Base-by-base conservation (phyloP, 345 rosid species). In the Melastoma malabathricum region DNA sequence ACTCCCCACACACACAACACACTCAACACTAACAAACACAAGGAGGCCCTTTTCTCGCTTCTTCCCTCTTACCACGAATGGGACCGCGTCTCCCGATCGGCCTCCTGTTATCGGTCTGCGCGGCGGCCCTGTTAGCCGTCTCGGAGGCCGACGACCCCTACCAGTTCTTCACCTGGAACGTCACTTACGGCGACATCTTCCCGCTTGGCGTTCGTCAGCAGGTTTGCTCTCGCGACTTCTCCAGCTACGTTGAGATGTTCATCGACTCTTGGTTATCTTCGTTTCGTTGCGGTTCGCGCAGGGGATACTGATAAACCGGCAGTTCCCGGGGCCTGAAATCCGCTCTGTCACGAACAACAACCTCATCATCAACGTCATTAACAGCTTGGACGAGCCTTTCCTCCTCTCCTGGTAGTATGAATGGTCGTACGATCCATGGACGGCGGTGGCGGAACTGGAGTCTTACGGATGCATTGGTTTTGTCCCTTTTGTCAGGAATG, bases 281-380 rank as follows among this genome's bases (percentile, higher is more conserved):
- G 38, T 5, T 31, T 31, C 6, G 38, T 31, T 5, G 38, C 1
- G 9, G 38, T 31, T 6, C 38, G 61, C n/a, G 76, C 71, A 90
- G 94, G 98, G 86, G 48, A 86, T 90, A 55, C 58, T 90, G 69
- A 86, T 90, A 43, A 86, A 90, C 49, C 85, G 98, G 43, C 75
- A 84, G 58, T 90, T 86, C 72, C 98, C 98, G 23, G 98, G 98
- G 58, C 98, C 98, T 17, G 75, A 68, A 55, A 68, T 90, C 46
- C 80, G 84, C 56, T 60, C 82, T n/a, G 94, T 82, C 47, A 90
- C 96, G 43, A 90, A 90, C 47, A 96, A 90, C 22, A 86, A 90
- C 76, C 64, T 90, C 64, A 69, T 90, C 65, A 63, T 90, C 60
- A 83, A 68, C 69, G 94, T 90, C 56, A 80, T 74, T 78, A 90